Percentiles rank a stretch among this genome's conserved stretches.
Evolutionary conservation across 2,329 filamentous ascomycete genomes (phyloP).

Genomic region (Sporothrix pseudoabietina): DNA sequence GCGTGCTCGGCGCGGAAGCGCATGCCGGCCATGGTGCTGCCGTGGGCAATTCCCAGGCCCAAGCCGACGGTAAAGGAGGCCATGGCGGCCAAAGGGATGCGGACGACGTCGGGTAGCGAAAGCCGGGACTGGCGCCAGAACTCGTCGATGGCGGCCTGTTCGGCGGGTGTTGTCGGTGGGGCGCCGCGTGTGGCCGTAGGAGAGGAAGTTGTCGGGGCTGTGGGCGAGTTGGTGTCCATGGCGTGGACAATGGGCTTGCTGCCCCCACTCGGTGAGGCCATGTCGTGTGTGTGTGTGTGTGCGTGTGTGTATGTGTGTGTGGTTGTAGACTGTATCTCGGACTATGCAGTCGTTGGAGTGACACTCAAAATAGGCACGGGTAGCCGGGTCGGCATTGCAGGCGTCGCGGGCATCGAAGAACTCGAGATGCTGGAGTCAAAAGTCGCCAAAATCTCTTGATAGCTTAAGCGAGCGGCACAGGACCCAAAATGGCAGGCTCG

Average conservation of each 20-base stretch:
- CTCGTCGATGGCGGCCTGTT: conserved; percentile 35
- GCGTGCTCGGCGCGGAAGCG: conserved; percentile 95
- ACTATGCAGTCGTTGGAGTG: neutral
- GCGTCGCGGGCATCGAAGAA: neutral
- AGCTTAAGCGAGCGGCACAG: neutral
- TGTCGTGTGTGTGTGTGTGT: neutral
- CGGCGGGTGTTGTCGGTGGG: neutral
- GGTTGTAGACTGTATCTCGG: neutral
- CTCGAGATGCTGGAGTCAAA: neutral
- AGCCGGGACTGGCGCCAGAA: conserved; percentile 51
- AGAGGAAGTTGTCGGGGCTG: neutral
- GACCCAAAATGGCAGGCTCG: neutral
- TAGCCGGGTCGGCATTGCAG: conserved; percentile 1
- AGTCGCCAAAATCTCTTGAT: conserved; percentile 2
- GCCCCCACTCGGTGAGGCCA: conserved; percentile 9
- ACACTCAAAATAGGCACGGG: neutral
- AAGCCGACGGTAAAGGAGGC: conserved; percentile 70
- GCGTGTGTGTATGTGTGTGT: neutral
- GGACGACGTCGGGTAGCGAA: conserved; percentile 64
- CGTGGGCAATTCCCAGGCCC: conserved; percentile 69
- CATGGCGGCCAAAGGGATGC: conserved; percentile 65
- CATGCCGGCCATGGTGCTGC: conserved; percentile 71
- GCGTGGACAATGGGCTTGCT: neutral
- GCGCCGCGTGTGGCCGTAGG: neutral
- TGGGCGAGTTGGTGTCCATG: neutral